Evolutionary conservation across 441 rosid species (phyloP).

Genomic region (Adansonia grandidieri): DNA sequence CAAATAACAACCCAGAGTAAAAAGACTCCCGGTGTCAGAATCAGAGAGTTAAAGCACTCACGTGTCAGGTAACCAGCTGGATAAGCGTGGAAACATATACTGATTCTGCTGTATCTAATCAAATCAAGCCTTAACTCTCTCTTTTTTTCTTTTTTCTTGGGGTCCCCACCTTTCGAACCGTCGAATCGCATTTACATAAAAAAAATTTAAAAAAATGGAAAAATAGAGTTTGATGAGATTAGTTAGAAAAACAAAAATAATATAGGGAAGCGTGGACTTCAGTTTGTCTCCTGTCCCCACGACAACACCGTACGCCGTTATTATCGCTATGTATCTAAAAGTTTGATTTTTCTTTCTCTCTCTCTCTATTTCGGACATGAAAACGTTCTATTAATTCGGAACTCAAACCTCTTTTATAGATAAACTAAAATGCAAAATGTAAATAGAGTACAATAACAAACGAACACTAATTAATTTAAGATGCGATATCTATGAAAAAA

Average conservation of each 20-base stretch:
- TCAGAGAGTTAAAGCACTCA: background rate
- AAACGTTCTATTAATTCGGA: too few relatives aligned
- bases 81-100: conserved; percentile 21
- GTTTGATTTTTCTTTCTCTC: too few relatives aligned
- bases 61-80: conserved; percentile 32
- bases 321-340: background rate
- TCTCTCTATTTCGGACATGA: too few relatives aligned
- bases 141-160: too few relatives aligned
- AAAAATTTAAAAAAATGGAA: background rate
- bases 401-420: too few relatives aligned
- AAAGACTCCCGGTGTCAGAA: background rate
- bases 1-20: background rate
- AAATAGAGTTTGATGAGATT: too few relatives aligned
- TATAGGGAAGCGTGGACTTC: conserved; percentile 24
- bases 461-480: too few relatives aligned
- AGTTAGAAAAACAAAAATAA: background rate
- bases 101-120: conserved; percentile 21
- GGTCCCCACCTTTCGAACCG: background rate
- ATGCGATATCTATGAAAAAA: too few relatives aligned
- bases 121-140: conserved; percentile 8
- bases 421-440: too few relatives aligned
- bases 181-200: background rate
- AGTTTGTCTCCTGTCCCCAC: conserved; percentile 21
- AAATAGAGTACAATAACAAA: too few relatives aligned
- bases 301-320: conserved; percentile 33